Percentiles rank a stretch among this genome's conserved stretches.
phyloP scores from a whole-genome alignment of 805 yeast genomes.

The Suhomyces canberraensis region DNA sequence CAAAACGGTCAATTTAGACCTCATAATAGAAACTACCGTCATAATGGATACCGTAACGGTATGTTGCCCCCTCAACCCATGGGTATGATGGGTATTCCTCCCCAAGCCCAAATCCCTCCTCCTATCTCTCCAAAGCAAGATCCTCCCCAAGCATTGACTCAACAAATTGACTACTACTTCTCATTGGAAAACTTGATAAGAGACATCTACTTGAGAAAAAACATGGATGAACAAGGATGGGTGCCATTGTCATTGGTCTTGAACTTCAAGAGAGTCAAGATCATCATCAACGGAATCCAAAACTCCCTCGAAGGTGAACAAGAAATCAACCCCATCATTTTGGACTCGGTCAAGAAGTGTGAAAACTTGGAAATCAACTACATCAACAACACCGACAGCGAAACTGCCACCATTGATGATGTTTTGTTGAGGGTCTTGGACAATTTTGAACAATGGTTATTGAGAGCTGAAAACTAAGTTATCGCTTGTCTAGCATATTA shows the following conservation, averaged over 20 bases:
- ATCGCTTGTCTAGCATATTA: background rate
- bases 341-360: conserved; percentile 53
- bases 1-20: conserved; percentile 18
- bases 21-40: conserved; percentile 11
- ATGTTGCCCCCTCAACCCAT: conserved; percentile 16
- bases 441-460: conserved; percentile 66
- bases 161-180: conserved; percentile 87
- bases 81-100: conserved; percentile 11
- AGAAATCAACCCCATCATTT: conserved; percentile 32
- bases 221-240: conserved; percentile 77
- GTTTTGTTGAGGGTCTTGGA: conserved; percentile 58
- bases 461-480: conserved; percentile 35
- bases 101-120: conserved; percentile 37
- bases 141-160: conserved; percentile 42
- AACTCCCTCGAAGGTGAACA: conserved; percentile 27
- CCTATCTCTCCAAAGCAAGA: conserved; percentile 47
- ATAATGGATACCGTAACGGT: conserved; percentile 19
- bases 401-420: conserved; percentile 39
- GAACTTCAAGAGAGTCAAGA: conserved; percentile 71
- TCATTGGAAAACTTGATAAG: conserved; percentile 81
- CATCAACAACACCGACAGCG: conserved; percentile 30
- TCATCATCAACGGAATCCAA: conserved; percentile 41
- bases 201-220: conserved; percentile 77
- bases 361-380: conserved; percentile 47
- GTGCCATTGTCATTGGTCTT: conserved; percentile 61